Evolutionary conservation across 768 basidiomycete species (phyloP).

Genomic region (Mycena rebaudengoi): DNA sequence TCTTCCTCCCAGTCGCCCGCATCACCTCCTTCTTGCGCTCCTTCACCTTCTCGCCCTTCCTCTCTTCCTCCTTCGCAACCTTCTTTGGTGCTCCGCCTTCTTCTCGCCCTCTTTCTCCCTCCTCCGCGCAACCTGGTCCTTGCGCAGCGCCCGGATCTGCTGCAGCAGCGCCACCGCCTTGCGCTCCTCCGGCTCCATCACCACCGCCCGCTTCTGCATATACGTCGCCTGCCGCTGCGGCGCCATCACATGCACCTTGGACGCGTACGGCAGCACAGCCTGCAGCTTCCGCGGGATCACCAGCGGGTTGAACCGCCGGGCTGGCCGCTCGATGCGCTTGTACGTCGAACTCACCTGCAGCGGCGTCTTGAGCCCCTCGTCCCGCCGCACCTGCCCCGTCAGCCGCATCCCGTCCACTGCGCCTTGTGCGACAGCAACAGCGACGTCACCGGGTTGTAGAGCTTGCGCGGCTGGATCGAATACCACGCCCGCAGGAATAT

Average conservation of each 20-base stretch:
- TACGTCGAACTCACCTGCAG: constrained; percentile 86
- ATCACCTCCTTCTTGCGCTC: constrained; percentile 82
- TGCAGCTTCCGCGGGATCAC: constrained; percentile 92
- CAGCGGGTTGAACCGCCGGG: constrained; percentile 90
- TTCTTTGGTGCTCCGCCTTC: constrained; percentile 75
- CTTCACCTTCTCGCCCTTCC: constrained; percentile 72
- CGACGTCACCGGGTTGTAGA: constrained; percentile 96
- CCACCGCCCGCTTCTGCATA: constrained; percentile 92
- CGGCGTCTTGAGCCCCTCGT: constrained; percentile 85
- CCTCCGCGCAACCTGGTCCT: constrained; percentile 82
- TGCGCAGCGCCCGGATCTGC: constrained; percentile 91
- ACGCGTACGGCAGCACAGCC: constrained; percentile 87
- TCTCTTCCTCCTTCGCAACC: constrained; percentile 71
- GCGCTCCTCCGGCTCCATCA: constrained; percentile 96
- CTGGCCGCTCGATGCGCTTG: constrained; percentile 79
- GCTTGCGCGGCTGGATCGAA: constrained; percentile 92
- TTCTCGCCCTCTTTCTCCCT: constrained; percentile 90
- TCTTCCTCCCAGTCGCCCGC: constrained; percentile 75
- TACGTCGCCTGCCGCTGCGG: constrained; percentile 83
- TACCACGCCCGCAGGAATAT: constrained; percentile 98
- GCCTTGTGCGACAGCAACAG: constrained; percentile 84
- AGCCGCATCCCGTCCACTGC: constrained; percentile 94
- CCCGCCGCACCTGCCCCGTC: constrained; percentile 91
- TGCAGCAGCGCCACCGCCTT: constrained; percentile 90
- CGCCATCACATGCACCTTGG: constrained; percentile 87